Conservation (phyloP, 495 filamentous ascomycete species). For the Hypomontagnella submonticulosa region DNA sequence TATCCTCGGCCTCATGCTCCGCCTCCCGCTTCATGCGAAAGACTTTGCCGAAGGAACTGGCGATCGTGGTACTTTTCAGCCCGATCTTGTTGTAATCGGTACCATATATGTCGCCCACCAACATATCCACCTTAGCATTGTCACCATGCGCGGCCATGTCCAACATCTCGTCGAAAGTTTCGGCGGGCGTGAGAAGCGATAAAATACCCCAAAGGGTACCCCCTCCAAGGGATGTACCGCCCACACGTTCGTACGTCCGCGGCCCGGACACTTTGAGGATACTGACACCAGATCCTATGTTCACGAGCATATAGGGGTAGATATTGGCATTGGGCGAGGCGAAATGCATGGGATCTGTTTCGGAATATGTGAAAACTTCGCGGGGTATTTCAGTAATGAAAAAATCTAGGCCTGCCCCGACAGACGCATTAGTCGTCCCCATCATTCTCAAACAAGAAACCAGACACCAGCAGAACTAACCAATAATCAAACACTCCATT, state of each 20-base stretch:
- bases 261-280: constrained; percentile 98
- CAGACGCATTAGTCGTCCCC: not conserved
- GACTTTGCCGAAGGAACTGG: constrained; percentile 95
- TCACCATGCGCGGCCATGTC: constrained; percentile 93
- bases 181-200: constrained; percentile 86
- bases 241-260: constrained; percentile 84
- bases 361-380: constrained; percentile 96
- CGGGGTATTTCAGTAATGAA: constrained; percentile 97
- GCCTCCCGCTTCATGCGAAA: constrained; percentile 83
- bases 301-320: constrained; percentile 97
- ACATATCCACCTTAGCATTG: constrained; percentile 92
- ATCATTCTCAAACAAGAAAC: constrained; percentile 1
- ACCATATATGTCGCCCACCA: constrained; percentile 98
- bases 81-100: constrained; percentile 96
- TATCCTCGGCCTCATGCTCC: constrained; percentile 81
- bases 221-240: constrained; percentile 92
- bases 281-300: constrained; percentile 98
- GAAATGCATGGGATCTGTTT: constrained; percentile 87
- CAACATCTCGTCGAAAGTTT: constrained; percentile 95
- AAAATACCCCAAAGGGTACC: constrained; percentile 97
- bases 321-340: constrained; percentile 74
- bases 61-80: constrained; percentile 91
- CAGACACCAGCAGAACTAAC: constrained; percentile 56
- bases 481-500: constrained; percentile 98
- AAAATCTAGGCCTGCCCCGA: constrained; percentile 83